Percentiles rank a stretch among this genome's conserved stretches.
Evolutionary conservation across 2,329 filamentous ascomycete species (phyloP).

Genomic region (Colletotrichum noveboracense): DNA sequence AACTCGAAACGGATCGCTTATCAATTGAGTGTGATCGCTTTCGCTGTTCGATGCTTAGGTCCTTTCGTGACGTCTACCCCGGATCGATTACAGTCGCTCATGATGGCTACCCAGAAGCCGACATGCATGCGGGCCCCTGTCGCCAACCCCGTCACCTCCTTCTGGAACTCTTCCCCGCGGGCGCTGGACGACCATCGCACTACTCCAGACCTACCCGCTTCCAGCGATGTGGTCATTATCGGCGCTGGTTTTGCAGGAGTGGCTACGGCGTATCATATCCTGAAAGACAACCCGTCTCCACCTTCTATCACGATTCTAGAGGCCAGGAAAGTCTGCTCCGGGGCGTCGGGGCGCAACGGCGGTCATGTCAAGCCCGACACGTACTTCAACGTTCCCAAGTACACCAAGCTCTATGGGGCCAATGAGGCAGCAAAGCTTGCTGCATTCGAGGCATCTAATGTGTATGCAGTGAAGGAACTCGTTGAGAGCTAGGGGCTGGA

Average conservation of each 20-base stretch:
- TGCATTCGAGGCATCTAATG: not conserved
- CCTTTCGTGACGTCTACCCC: not conserved
- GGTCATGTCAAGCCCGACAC: not conserved
- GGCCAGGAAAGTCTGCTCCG: not conserved
- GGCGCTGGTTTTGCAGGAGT: not conserved
- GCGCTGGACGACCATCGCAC: not conserved
- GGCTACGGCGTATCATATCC: not conserved
- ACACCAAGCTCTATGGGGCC: not conserved
- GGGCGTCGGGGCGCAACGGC: not conserved
- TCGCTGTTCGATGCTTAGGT: not conserved
- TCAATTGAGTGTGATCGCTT: not conserved
- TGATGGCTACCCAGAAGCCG: not conserved
- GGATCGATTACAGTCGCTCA: not conserved
- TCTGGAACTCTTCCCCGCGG: not conserved
- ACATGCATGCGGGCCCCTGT: not conserved
- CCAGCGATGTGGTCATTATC: not conserved
- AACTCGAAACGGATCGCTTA: not conserved
- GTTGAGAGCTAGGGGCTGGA: slow-evolving; percentile 43
- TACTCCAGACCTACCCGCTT: not conserved
- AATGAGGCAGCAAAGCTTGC: not conserved
- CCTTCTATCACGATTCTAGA: not conserved
- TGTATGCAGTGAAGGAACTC: slow-evolving; percentile 32
- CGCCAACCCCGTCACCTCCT: not conserved
- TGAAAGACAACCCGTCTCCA: not conserved
- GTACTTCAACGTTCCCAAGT: not conserved